phyloP scores from a whole-genome alignment of 225 moss, liverwort and hornwort species.

The Neckera pumila region DNA sequence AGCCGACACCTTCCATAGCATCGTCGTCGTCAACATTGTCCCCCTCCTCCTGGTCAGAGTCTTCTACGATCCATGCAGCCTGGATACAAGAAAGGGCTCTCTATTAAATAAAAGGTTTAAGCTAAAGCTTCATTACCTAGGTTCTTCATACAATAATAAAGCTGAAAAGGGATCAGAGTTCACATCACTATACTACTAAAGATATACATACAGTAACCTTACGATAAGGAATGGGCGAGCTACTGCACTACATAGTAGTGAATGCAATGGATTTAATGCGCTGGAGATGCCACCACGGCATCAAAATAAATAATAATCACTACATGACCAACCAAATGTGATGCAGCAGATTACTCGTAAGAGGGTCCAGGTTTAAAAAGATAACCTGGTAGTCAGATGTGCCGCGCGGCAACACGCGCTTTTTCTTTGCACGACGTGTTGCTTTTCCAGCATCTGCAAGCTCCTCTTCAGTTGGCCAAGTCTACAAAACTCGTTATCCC shows the following conservation, averaged over 20 bases:
- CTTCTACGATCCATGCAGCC: slow-evolving; percentile 95
- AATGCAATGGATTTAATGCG: not conserved
- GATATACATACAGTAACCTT: not conserved
- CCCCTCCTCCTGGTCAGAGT: slow-evolving; percentile 61
- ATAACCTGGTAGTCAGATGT: slow-evolving; percentile 92
- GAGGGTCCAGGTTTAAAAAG: not conserved
- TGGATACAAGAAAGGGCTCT: slow-evolving; percentile 5
- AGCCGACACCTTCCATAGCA: slow-evolving; percentile 33
- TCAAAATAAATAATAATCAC: not conserved
- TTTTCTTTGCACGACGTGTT: slow-evolving; percentile 24
- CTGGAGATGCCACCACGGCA: not conserved
- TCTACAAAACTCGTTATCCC: slow-evolving; percentile 33
- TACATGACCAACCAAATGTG: not conserved
- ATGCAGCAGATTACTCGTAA: not conserved
- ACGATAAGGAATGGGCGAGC: not conserved
- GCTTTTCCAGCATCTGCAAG: slow-evolving; percentile 53
- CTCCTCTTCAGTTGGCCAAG: slow-evolving; percentile 98
- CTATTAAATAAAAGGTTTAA: not conserved
- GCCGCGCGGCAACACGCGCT: slow-evolving; percentile 67
- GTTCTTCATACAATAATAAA: not conserved
- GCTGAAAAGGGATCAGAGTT: not conserved
- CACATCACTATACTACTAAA: not conserved
- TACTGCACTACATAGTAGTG: not conserved
- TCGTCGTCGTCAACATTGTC: slow-evolving; percentile 23
- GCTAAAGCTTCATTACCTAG: not conserved